phyloP scores from a whole-genome alignment of 2,329 filamentous ascomycete species.

The Diaporthe citrichinensis region DNA sequence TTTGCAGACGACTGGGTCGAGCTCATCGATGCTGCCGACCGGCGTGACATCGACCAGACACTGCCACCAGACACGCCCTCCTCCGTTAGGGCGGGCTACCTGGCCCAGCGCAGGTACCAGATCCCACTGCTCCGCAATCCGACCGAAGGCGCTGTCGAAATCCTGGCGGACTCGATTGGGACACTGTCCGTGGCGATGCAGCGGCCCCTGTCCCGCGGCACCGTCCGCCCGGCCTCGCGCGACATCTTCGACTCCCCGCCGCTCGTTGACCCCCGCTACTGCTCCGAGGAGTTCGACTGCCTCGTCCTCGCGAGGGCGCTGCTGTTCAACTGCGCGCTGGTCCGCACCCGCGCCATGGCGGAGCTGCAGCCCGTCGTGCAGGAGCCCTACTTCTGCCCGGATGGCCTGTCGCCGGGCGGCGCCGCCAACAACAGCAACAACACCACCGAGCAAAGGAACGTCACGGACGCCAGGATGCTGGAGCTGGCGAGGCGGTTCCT shows the following conservation, averaged over 20 bases:
- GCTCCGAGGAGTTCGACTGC: constrained; percentile 61
- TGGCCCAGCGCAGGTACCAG: constrained; percentile 46
- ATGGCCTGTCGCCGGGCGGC: not conserved
- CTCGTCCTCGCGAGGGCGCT: constrained; percentile 62
- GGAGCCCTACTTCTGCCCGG: constrained; percentile 51
- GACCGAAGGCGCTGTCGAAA: constrained; percentile 48
- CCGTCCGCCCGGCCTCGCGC: constrained; percentile 63
- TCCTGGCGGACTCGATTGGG: constrained; percentile 47
- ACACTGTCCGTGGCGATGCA: constrained; percentile 45
- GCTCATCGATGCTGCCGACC: constrained; percentile 39
- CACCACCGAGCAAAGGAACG: constrained; percentile 49
- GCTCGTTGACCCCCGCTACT: constrained; percentile 66
- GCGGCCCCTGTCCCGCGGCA: constrained; percentile 54
- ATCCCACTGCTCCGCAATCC: constrained; percentile 55
- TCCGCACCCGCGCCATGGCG: constrained; percentile 43
- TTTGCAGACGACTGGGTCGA: constrained; percentile 42
- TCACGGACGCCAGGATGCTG: constrained; percentile 57
- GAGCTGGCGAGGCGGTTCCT: constrained; percentile 48
- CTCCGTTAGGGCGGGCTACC: constrained; percentile 44
- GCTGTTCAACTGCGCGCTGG: constrained; percentile 56
- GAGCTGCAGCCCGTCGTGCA: constrained; percentile 50
- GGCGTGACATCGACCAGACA: constrained; percentile 31
- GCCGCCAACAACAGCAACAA: constrained; percentile 44
- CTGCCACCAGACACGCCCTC: constrained; percentile 38
- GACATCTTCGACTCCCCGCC: constrained; percentile 60